phyloP scores from a whole-genome alignment of 1,139 yeast species.

The Yamadazyma siamensis region DNA sequence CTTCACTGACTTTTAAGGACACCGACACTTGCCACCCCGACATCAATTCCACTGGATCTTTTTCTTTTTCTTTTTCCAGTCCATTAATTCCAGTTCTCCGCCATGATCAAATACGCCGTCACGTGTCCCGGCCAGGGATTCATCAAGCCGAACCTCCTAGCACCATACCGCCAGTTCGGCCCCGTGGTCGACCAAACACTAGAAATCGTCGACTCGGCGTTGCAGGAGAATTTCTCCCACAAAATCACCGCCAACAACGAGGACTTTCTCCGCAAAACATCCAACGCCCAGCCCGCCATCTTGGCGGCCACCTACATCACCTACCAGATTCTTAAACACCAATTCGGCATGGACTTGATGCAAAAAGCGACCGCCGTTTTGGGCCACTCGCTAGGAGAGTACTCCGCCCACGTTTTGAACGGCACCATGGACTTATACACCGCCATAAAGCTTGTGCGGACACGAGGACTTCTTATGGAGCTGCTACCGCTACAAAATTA shows the following conservation, averaged over 20 bases:
- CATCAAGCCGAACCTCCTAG: constrained; percentile 25
- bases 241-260: constrained; percentile 16
- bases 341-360: constrained; percentile 2
- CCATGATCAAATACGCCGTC: constrained; percentile 20
- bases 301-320: constrained; percentile 45
- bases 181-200: constrained; percentile 16
- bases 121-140: constrained; percentile 47
- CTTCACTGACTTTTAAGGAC: too few species aligned
- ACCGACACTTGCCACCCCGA: too few species aligned
- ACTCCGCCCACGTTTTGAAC: constrained; percentile 46
- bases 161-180: constrained; percentile 17
- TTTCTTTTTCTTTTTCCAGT: too few species aligned
- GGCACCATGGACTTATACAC: constrained; percentile 36
- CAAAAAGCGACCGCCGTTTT: constrained; percentile 21
- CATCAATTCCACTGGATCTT: too few species aligned
- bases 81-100: constrained; percentile 1
- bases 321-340: constrained; percentile 23
- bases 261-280: constrained; percentile 32
- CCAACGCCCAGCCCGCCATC: constrained; percentile 63
- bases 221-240: constrained; percentile 46
- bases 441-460: constrained; percentile 47
- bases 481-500: constrained; percentile 13
- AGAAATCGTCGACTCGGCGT: constrained; percentile 59
- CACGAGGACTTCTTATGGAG: constrained; percentile 54
- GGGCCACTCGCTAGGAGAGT: constrained; percentile 64